These are phyloP conservation scores for rapeseed (Brassica napus) DNA, from an alignment of 345 rosid genomes.

Conservation along the genomic window Da-Ae NC_063434.1:6829001-6829500, in stretches of 20 bases:
- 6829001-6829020: not conserved
- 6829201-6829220: not conserved
- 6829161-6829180: not conserved
- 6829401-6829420: conserved; percentile 9
- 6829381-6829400: not conserved
- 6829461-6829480: conserved; percentile 11
- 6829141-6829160: conserved; percentile 64
- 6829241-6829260: conserved; percentile 5
- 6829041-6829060: conserved; percentile 48
- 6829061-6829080: conserved; percentile 65
- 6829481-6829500: conserved; percentile 1
- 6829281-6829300: not conserved
- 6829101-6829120: conserved; percentile 45
- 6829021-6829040: conserved; percentile 77
- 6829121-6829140: conserved; percentile 56
- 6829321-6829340: not conserved
- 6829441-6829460: conserved; percentile 27
- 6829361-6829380: not conserved
- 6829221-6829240: conserved; percentile 13
- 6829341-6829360: not conserved
- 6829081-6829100: conserved; percentile 72
- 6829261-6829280: conserved; percentile 17
- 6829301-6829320: conserved; percentile 2
- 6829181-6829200: conserved; percentile 21
- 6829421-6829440: not conserved